These are phyloP conservation scores for Escallonia rubra DNA, from an alignment of 129 eudicot species.

Conservation along the genomic window DNA sequence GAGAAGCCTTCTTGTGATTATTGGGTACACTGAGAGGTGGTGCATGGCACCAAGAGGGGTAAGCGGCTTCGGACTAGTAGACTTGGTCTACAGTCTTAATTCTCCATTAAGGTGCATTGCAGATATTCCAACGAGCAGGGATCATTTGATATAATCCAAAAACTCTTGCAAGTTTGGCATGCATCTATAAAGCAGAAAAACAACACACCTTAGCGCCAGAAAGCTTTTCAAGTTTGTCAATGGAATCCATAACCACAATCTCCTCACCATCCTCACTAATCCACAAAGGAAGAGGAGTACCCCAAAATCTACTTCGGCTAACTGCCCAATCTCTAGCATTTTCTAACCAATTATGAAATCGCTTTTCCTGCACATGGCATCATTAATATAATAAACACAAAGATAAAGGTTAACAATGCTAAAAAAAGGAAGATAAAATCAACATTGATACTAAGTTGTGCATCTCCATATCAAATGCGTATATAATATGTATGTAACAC, in stretches of 20 bases:
- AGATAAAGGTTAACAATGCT: background rate
- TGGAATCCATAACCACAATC: slow-evolving; percentile 58
- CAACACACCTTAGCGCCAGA: slow-evolving; percentile 57
- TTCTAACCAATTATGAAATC: slow-evolving; percentile 85
- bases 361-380: slow-evolving; percentile 45
- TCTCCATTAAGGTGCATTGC: too few relatives aligned
- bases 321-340: slow-evolving; percentile 87
- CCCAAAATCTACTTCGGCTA: slow-evolving; percentile 88
- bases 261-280: slow-evolving; percentile 83
- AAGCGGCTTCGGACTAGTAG: too few relatives aligned
- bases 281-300: slow-evolving; percentile 90
- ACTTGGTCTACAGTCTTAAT: too few relatives aligned
- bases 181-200: background rate
- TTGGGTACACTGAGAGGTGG: too few relatives aligned
- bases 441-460: too few relatives aligned
- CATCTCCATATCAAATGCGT: too few relatives aligned
- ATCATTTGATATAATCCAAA: too few relatives aligned
- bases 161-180: too few relatives aligned
- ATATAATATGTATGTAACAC: too few relatives aligned
- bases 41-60: too few relatives aligned
- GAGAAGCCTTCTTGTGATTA: too few relatives aligned
- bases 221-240: slow-evolving; percentile 61
- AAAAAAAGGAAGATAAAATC: background rate
- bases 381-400: background rate
- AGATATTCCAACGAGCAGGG: too few relatives aligned